Evolutionary conservation across 2,329 filamentous ascomycete genomes (phyloP).

Genomic region (Cladosporium sp.): DNA sequence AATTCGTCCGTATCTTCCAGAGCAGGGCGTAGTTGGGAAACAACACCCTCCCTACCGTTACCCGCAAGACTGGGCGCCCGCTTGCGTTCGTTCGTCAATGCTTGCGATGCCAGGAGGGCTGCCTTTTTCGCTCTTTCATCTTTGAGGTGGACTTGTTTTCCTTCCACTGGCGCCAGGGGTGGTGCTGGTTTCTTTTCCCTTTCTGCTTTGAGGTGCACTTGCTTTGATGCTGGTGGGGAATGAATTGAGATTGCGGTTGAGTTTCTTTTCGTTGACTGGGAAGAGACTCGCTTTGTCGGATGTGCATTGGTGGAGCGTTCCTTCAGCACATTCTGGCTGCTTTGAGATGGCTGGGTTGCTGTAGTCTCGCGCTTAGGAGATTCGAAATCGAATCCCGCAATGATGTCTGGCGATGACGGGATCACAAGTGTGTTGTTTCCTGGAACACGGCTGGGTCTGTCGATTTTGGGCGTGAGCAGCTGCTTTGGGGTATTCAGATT

Average conservation of each 20-base stretch:
- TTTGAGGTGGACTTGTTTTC: slow-evolving; percentile 12
- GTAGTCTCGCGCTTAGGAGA: no score
- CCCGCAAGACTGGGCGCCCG: no score
- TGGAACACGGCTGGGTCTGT: background rate
- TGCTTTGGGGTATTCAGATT: background rate
- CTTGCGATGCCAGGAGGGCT: background rate
- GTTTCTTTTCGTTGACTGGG: background rate
- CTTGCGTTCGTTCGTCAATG: no score
- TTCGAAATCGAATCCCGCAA: background rate
- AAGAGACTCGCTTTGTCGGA: background rate
- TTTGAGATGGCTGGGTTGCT: no score
- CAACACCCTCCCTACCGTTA: background rate
- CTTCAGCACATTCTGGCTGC: background rate
- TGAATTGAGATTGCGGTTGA: no score
- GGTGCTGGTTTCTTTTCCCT: background rate
- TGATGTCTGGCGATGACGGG: background rate
- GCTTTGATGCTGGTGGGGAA: background rate
- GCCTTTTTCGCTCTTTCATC: slow-evolving; percentile 2
- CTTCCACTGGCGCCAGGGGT: background rate
- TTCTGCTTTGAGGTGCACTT: background rate
- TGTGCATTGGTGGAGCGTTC: background rate
- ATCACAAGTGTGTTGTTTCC: background rate
- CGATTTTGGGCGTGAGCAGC: background rate
- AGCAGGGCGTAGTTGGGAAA: background rate
- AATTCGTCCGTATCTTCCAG: background rate